These are phyloP conservation scores for carrot (Daucus carota) DNA, from an alignment of 129 eudicot species.

Conservation along the genomic window DNA sequence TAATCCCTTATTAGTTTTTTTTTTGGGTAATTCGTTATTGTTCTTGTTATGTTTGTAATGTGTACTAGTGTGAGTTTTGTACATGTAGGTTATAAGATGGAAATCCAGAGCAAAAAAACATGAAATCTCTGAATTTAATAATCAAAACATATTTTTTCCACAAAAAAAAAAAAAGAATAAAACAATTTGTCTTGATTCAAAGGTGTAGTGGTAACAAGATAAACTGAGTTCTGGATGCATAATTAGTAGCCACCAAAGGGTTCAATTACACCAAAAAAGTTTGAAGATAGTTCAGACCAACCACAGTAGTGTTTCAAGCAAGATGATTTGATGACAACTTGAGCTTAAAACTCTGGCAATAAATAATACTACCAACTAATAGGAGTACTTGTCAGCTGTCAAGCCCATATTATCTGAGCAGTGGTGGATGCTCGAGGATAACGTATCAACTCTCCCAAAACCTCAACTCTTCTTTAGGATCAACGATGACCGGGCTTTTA, in stretches of 20 bases:
- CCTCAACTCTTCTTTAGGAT: neutral
- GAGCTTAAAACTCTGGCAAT: neutral
- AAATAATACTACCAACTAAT: neutral
- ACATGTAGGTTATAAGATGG: no score
- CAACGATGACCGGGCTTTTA: neutral
- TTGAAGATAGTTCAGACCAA: neutral
- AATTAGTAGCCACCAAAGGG: neutral
- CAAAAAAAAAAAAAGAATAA: no score
- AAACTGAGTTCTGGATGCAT: neutral
- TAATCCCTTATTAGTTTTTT: no score
- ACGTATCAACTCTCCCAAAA: neutral
- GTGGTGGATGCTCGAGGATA: neutral
- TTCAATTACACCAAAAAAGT: neutral
- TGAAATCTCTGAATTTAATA: no score
- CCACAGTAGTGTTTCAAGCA: neutral
- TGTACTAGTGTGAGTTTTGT: no score
- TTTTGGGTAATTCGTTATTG: no score
- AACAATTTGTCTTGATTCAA: no score
- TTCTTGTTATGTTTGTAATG: no score
- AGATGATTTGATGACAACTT: neutral
- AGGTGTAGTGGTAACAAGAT: neutral
- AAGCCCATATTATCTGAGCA: neutral
- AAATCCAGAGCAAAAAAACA: no score
- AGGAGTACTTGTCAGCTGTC: no score
- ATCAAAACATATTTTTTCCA: no score